These are phyloP conservation scores for Platismatia glauca DNA, from an alignment of 495 filamentous ascomycete genomes.

Conservation along the genomic window DNA sequence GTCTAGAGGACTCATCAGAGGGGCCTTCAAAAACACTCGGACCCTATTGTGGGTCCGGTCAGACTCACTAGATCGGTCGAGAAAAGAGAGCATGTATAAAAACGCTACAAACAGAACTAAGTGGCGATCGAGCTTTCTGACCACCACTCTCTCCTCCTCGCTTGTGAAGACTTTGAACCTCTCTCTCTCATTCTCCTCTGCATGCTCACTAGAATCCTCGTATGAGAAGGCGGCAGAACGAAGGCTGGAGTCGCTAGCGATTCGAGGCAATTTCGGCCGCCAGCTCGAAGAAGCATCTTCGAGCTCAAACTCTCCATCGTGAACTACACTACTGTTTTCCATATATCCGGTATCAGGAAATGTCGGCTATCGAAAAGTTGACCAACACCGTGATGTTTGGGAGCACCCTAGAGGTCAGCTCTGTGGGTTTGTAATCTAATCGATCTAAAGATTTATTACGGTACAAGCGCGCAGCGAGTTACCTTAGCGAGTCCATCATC, in stretches of 20 bases:
- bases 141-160: slow-evolving; percentile 62
- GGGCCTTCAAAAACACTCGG: neutral
- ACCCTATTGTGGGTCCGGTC: neutral
- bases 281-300: neutral
- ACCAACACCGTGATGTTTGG: neutral
- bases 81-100: slow-evolving; percentile 70
- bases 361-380: neutral
- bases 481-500: neutral
- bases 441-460: neutral
- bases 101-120: slow-evolving; percentile 71
- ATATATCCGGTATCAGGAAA: neutral
- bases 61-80: slow-evolving; percentile 63
- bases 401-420: neutral
- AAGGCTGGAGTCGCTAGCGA: neutral
- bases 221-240: neutral
- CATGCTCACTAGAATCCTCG: neutral
- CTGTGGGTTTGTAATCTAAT: neutral
- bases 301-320: neutral
- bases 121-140: slow-evolving; percentile 61
- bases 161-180: slow-evolving; percentile 55
- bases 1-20: slow-evolving; percentile 36
- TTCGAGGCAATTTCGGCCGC: neutral
- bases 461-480: neutral
- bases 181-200: slow-evolving; percentile 11
- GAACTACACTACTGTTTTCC: neutral